A percentile compares a stretch with the other conserved stretches of the same genome.
phyloP scores from a whole-genome alignment of 2,329 filamentous ascomycete species.

The Colletotrichum australisinense region DNA sequence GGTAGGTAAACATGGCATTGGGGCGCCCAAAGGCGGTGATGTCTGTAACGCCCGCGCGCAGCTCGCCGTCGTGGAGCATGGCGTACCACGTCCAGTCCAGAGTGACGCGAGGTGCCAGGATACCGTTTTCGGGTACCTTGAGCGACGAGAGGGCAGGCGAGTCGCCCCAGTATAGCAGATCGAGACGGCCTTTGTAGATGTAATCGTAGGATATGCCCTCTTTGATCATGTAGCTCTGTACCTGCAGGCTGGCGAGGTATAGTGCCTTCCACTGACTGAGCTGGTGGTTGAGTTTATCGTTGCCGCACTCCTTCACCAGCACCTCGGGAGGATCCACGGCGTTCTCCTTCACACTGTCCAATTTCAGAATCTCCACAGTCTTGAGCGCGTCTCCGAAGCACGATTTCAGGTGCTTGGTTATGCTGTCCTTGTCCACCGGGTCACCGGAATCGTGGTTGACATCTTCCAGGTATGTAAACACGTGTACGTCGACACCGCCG shows the following conservation, averaged over 20 bases:
- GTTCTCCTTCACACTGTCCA: slow-evolving; percentile 33
- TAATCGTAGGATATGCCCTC: slow-evolving; percentile 34
- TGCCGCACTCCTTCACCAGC: slow-evolving; percentile 29
- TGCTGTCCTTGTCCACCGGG: slow-evolving; percentile 24
- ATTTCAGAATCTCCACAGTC: slow-evolving; percentile 30
- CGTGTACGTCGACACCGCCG: slow-evolving; percentile 37
- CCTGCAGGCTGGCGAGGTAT: slow-evolving; percentile 45
- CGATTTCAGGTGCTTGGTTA: slow-evolving; percentile 31
- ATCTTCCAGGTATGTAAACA: slow-evolving; percentile 38
- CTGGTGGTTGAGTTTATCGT: slow-evolving; percentile 34
- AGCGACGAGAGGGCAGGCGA: slow-evolving; percentile 33
- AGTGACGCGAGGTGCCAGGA: slow-evolving; percentile 37
- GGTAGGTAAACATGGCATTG: slow-evolving; percentile 37
- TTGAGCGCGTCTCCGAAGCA: slow-evolving; percentile 37
- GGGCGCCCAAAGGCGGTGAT: slow-evolving; percentile 38
- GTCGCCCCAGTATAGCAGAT: slow-evolving; percentile 34
- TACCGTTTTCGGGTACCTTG: slow-evolving; percentile 25
- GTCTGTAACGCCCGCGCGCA: slow-evolving; percentile 37
- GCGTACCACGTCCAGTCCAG: slow-evolving; percentile 39
- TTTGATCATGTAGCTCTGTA: slow-evolving; percentile 45
- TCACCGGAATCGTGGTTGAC: slow-evolving; percentile 32
- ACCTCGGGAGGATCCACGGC: slow-evolving; percentile 19
- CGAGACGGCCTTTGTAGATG: slow-evolving; percentile 34
- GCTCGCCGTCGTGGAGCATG: slow-evolving; percentile 37
- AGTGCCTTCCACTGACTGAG: slow-evolving; percentile 38